Percentiles rank a stretch among this genome's conserved stretches.
phyloP scores from a whole-genome alignment of 106 monocot genomes.

The Narthecium ossifragum region DNA sequence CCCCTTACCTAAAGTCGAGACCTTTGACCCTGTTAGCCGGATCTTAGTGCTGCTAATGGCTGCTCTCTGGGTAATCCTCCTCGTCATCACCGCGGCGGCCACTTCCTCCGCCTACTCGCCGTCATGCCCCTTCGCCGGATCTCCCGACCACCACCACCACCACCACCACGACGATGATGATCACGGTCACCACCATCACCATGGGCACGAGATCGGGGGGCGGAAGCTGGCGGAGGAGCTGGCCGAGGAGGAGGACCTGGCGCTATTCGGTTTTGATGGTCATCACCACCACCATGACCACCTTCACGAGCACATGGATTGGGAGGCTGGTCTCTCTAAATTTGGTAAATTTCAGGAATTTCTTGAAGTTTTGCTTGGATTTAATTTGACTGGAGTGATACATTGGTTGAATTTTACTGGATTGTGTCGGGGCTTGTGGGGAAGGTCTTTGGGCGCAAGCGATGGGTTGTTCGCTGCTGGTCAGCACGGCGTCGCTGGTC shows the following conservation, averaged over 20 bases:
- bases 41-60: no score
- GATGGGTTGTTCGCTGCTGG: conserved; percentile 95
- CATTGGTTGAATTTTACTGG: background rate
- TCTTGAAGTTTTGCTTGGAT: background rate
- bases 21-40: no score
- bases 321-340: no score
- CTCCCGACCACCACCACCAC: conserved; percentile 25
- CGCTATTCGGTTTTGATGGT: conserved; percentile 22
- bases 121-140: conserved; percentile 40
- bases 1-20: no score
- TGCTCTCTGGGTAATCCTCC: conserved; percentile 16
- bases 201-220: conserved; percentile 24
- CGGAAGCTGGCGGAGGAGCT: conserved; percentile 80
- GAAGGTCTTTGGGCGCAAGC: conserved; percentile 76
- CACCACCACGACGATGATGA: no score
- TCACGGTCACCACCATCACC: conserved; percentile 21
- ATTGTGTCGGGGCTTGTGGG: conserved; percentile 3
- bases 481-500: conserved; percentile 74
- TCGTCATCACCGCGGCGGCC: conserved; percentile 14
- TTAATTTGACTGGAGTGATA: conserved; percentile 32
- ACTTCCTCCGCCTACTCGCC: conserved; percentile 10
- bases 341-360: no score
- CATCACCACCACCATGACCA: conserved; percentile 28
- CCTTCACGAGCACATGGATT: conserved; percentile 11
- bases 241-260: conserved; percentile 91